Percentiles rank a stretch among this genome's conserved stretches.
Conservation (phyloP, 1,284 basidiomycete species). For the Fomitopsis betulina region DNA sequence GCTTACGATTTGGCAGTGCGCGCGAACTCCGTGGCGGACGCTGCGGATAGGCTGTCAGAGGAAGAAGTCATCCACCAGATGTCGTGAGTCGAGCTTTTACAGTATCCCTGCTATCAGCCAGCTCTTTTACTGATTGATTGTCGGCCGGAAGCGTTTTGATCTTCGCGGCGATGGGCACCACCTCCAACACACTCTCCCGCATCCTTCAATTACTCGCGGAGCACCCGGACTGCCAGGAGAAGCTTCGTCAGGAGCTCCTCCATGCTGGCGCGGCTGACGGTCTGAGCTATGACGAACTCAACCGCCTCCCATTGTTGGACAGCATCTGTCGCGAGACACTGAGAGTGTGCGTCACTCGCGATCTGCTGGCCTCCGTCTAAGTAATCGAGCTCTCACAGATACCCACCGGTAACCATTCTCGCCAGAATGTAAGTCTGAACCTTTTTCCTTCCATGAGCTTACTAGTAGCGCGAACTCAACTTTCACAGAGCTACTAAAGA, state of each 20-base stretch:
- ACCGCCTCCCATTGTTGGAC: constrained; percentile 18
- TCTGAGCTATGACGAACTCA: constrained; percentile 16
- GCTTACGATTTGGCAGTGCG: too few species aligned
- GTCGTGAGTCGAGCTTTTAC: constrained; percentile 18
- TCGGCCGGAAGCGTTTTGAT: constrained; percentile 14
- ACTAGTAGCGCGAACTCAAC: too few species aligned
- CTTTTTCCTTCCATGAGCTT: too few species aligned
- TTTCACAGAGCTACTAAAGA: constrained; percentile 8
- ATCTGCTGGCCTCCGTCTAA: not conserved
- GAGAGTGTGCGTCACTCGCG: constrained; percentile 13
- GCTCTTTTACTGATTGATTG: not conserved
- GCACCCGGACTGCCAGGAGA: constrained; percentile 16
- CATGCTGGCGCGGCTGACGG: constrained; percentile 10
- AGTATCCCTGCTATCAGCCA: too few species aligned
- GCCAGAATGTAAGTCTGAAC: not conserved
- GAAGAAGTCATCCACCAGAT: constrained; percentile 29
- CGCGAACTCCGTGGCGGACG: constrained; percentile 24
- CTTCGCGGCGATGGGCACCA: constrained; percentile 21
- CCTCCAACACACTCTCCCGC: constrained; percentile 18
- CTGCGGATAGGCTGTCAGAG: constrained; percentile 26
- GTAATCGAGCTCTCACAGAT: not conserved
- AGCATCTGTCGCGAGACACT: constrained; percentile 22
- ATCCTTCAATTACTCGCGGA: constrained; percentile 15
- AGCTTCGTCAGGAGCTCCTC: constrained; percentile 16
- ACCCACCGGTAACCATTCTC: not conserved